Evolutionary conservation across 305 asterid species (phyloP), one percentile per base, ranked within the genome.

Genomic region (Fraxinus sp.): DNA sequence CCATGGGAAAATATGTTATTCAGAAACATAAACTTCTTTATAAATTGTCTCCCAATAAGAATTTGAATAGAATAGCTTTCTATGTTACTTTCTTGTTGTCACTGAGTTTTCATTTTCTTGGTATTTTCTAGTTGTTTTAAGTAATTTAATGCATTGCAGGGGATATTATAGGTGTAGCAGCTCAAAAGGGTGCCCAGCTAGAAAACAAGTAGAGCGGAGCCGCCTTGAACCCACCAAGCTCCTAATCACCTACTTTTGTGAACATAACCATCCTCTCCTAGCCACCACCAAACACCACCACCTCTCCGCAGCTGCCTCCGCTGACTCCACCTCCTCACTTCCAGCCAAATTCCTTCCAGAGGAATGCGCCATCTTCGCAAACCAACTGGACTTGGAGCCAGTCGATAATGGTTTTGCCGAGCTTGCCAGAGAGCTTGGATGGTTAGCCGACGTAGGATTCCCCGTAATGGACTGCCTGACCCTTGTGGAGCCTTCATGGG

Each of bases 81-180:
- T 57, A 6, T 57, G 13, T 57, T 57, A 57, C 28, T 18, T 55
- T 55, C 10, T 7, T 4, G 28, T 57, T 18, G 68, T 57, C 26
- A 57, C 66, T 57, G 66, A 57, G 10, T 18, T 57, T 57, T 22
- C 24, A 59, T 59, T 59, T 57, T 18, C 3, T 57, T 6, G 64
- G 64, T 57, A 57, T 6, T 57, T 57, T 57, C 28, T n/a, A 57
- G 68, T 57, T 57, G 28, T 57, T 18, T 57, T 57, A 20, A 59
- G 70, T 59, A 18, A 13, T 72, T 78, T 81, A 64, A 85, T 83
- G 86, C 85, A 85, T 88, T 86, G 80, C 92, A 94, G 98, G 85
- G 98, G 93, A 84, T 94, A 94, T 83, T 94, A 94, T 85, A 83
- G 96, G 79, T 94, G 98, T 72, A 94, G 98, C 85, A 91, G 96